Conservation (phyloP, 805 yeast genomes). For the Dipodascus albidus region DNA sequence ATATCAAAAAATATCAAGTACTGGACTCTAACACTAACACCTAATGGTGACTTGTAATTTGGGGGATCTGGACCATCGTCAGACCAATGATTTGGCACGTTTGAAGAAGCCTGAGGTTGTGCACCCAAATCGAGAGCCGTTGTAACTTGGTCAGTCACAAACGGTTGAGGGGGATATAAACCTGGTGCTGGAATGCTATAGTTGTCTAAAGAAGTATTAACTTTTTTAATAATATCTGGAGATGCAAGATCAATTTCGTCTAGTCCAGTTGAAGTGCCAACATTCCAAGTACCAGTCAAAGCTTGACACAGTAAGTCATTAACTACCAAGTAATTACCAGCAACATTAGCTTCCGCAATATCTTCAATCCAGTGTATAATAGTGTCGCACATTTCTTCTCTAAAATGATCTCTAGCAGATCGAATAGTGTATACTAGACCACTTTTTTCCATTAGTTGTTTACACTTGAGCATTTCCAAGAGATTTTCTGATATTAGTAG, state of each 20-base stretch:
- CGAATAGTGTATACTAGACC: constrained; percentile 59
- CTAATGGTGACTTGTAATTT: not conserved
- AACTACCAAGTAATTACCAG: constrained; percentile 35
- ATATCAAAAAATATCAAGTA: constrained; percentile 54
- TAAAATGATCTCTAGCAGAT: constrained; percentile 53
- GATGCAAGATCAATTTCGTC: not conserved
- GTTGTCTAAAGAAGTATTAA: not conserved
- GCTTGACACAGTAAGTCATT: constrained; percentile 45
- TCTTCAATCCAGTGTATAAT: constrained; percentile 56
- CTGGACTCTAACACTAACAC: constrained; percentile 35
- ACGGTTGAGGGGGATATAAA: not conserved
- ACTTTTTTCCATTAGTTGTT: constrained; percentile 45
- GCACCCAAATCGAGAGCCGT: not conserved
- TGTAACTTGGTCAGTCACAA: not conserved
- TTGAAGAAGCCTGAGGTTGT: not conserved
- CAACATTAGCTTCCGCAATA: constrained; percentile 42
- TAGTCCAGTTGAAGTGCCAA: constrained; percentile 31
- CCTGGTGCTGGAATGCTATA: not conserved
- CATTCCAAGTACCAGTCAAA: constrained; percentile 50
- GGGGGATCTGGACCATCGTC: constrained; percentile 3
- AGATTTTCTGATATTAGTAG: constrained; percentile 49
- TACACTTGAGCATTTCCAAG: constrained; percentile 38
- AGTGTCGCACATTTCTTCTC: constrained; percentile 74
- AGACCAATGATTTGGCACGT: not conserved
- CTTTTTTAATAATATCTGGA: not conserved